Percentiles rank a stretch among this genome's conserved stretches.
Evolutionary conservation across 495 filamentous ascomycete species (phyloP).

Genomic region (Oidiodendron maius): DNA sequence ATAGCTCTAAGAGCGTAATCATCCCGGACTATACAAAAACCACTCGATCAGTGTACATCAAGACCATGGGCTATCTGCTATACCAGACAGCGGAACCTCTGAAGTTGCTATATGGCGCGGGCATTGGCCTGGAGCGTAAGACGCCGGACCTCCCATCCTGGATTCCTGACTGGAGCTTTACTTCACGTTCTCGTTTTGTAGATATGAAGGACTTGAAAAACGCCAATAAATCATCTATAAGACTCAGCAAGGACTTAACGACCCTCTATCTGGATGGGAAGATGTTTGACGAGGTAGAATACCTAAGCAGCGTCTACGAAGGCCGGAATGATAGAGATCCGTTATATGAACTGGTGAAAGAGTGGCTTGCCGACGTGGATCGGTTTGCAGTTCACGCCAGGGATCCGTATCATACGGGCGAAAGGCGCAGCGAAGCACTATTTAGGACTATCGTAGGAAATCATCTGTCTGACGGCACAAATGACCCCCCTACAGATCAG

Average conservation of each 20-base stretch:
- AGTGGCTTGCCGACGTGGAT: neutral
- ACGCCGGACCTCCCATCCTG: conserved; percentile 1
- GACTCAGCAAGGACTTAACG: neutral
- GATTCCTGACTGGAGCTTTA: conserved; percentile 7
- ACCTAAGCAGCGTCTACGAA: neutral
- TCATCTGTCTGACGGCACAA: no score
- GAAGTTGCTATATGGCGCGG: neutral
- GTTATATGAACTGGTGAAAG: neutral
- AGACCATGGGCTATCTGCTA: neutral
- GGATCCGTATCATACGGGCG: no score
- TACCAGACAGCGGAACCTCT: neutral
- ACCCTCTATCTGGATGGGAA: neutral
- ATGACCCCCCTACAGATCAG: no score
- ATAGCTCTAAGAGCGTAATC: conserved; percentile 8
- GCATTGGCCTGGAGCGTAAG: neutral
- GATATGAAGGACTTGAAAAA: neutral
- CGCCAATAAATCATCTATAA: neutral
- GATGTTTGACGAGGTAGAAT: neutral
- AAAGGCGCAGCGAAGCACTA: no score
- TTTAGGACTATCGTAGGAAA: no score
- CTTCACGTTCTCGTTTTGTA: neutral
- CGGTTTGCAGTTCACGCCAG: neutral
- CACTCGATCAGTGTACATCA: neutral
- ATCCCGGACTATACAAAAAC: conserved; percentile 17
- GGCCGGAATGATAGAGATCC: neutral